Percentiles rank a stretch among this genome's conserved stretches.
Conservation (phyloP, 768 basidiomycete genomes). For the Suillus plorans region DNA sequence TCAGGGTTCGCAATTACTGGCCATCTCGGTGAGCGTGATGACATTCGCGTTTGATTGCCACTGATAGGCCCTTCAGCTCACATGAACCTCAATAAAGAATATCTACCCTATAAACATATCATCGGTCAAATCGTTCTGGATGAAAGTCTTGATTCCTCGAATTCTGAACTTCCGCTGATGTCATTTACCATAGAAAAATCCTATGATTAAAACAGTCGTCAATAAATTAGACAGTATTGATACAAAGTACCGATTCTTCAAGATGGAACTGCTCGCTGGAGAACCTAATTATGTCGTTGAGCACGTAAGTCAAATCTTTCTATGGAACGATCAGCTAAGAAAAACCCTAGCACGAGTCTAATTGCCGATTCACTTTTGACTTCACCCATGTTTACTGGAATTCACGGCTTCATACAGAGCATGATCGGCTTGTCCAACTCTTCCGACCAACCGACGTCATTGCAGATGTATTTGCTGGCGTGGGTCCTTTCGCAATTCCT, state of each 20-base stretch:
- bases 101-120: conserved; percentile 85
- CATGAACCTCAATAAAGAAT: conserved; percentile 86
- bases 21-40: conserved; percentile 74
- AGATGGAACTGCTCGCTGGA: conserved; percentile 96
- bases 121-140: conserved; percentile 94
- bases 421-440: conserved; percentile 74
- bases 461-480: conserved; percentile 95
- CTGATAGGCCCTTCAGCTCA: conserved; percentile 58
- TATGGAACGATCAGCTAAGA: conserved; percentile 5
- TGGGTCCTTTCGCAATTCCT: conserved; percentile 94
- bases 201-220: conserved; percentile 79
- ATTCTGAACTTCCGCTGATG: conserved; percentile 10
- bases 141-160: conserved; percentile 44
- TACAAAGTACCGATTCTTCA: conserved; percentile 85
- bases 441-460: conserved; percentile 79
- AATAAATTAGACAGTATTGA: conserved; percentile 92
- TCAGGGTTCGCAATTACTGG: conserved; percentile 86
- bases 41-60: neutral
- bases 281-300: conserved; percentile 84
- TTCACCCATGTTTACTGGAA: conserved; percentile 99
- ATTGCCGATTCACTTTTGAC: conserved; percentile 89
- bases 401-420: conserved; percentile 89
- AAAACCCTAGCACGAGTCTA: conserved; percentile 66
- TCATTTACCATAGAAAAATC: conserved; percentile 71
- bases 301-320: conserved; percentile 50